Conservation (phyloP, 2,329 filamentous ascomycete species). For the Colletotrichum tofieldiae region DNA sequence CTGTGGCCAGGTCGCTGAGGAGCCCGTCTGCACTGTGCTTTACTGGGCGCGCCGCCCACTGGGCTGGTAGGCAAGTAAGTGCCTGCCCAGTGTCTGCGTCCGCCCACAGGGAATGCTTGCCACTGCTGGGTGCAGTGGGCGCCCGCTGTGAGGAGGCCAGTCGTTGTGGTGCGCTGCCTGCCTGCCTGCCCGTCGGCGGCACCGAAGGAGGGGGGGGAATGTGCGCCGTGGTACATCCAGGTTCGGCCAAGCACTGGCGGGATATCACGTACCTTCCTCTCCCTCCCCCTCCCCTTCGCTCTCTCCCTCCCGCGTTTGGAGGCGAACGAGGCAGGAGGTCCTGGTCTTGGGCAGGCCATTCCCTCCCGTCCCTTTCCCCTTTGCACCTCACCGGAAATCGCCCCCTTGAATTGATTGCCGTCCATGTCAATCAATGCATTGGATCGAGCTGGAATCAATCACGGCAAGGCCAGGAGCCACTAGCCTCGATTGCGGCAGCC, state of each 20-base stretch:
- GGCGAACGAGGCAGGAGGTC: neutral
- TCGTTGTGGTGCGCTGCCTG: slow-evolving; percentile 6
- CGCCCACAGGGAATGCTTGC: slow-evolving; percentile 30
- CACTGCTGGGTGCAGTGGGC: slow-evolving; percentile 16
- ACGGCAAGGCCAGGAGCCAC: slow-evolving; percentile 2
- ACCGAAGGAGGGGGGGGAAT: slow-evolving; percentile 27
- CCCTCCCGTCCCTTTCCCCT: slow-evolving; percentile 4
- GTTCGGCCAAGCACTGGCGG: neutral
- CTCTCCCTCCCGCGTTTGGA: neutral
- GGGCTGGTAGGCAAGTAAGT: neutral
- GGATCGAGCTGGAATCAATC: slow-evolving; percentile 1
- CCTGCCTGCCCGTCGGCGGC: neutral
- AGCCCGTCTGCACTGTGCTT: slow-evolving; percentile 21
- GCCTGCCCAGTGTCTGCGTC: slow-evolving; percentile 31
- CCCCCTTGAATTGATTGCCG: slow-evolving; percentile 17
- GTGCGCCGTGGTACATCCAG: slow-evolving; percentile 8
- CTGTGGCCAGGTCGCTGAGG: neutral
- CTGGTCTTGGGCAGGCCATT: too few species aligned
- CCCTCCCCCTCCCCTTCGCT: neutral
- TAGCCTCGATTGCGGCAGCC: neutral
- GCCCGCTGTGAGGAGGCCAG: neutral
- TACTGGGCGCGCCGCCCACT: slow-evolving; percentile 14
- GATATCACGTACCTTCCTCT: neutral
- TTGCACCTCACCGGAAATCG: neutral
- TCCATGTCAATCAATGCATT: slow-evolving; percentile 17